phyloP scores from a whole-genome alignment of 805 yeast species.

The Saccharomycopsis synnaedendra region DNA sequence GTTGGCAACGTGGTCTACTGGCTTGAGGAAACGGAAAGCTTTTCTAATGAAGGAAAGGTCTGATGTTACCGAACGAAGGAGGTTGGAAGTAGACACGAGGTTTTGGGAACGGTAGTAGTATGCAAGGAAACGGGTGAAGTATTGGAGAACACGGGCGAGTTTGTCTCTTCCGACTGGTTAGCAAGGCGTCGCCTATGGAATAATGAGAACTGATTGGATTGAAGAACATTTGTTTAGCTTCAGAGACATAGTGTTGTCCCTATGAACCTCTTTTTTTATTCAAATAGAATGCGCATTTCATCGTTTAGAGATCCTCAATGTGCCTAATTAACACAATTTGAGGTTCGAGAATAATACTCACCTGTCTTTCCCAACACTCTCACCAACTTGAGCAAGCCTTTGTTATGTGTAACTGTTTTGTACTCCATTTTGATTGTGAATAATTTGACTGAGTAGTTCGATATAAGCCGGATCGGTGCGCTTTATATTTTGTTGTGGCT shows the following conservation, averaged over 20 bases:
- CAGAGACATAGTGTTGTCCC: too few species aligned
- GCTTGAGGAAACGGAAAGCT: slow-evolving; percentile 11
- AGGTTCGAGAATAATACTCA: not conserved
- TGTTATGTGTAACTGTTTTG: not conserved
- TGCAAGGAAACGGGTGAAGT: slow-evolving; percentile 8
- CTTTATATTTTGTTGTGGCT: too few species aligned
- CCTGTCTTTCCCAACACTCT: not conserved
- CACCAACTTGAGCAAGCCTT: not conserved
- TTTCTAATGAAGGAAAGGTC: slow-evolving; percentile 13
- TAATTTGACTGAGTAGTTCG: too few species aligned
- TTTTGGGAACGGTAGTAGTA: not conserved
- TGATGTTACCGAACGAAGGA: not conserved
- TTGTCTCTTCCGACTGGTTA: slow-evolving; percentile 14
- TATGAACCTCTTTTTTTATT: too few species aligned
- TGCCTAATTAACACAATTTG: not conserved
- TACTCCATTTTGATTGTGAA: not conserved
- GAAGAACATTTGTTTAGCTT: too few species aligned
- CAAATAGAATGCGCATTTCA: too few species aligned
- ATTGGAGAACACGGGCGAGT: slow-evolving; percentile 11
- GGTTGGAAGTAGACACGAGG: not conserved
- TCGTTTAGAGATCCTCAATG: too few species aligned
- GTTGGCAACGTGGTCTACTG: slow-evolving; percentile 13
- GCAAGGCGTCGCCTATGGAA: not conserved
- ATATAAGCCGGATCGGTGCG: too few species aligned
- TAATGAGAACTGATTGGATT: too few species aligned